Base-by-base conservation (phyloP, 202 grass and related monocot species). In the Setaria viridis region DNA sequence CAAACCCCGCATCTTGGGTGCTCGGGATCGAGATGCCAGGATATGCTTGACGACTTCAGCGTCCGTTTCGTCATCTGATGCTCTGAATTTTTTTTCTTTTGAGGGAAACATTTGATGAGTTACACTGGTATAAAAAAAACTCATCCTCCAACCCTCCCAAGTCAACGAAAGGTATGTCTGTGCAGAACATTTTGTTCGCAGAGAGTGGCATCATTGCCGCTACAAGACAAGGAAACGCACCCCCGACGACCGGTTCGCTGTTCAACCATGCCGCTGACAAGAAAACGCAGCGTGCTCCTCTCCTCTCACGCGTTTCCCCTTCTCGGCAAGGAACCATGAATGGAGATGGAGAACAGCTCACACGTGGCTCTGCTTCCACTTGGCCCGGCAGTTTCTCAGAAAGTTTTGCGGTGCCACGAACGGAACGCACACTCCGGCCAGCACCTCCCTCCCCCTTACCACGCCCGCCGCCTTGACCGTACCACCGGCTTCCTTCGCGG, bases 141-240 rank as follows among this genome's bases (percentile, higher is more conserved):
- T 8, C 21, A 15, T 57, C 29, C 63, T 45, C 25, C 14, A n/a
- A 7, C 55, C 72, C 19, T 78, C 48, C 72, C 21, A 47, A 59
- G 84, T 87, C 88, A 87, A 83, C 20, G 88, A 87, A 79, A 79
- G 74, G 16, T 46, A 74, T 20, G 3, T 13, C 47, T 13, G 56
- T 82, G 12, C 6, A 58, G 34, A 29, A 30, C 6, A 35, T 71
- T 71, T 59, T 34, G 19, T 60, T 62, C 47, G 42, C 25, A 11
- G 9, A 60, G 29, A 29, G 9, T 25, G 29, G 56, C 37, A n/a
- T 32, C 2, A 73, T 33, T 3, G 2, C 60, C 6, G 30, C 19
- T 10, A 59, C n/a, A 21, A 14, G 67, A 59, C 67, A 33, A 16
- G 0, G 13, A 9, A 69, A 29, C 42, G 74, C 12, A 63, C 21